Base-by-base conservation (phyloP, 768 basidiomycete genomes). In the Suillus hirtellus region DNA sequence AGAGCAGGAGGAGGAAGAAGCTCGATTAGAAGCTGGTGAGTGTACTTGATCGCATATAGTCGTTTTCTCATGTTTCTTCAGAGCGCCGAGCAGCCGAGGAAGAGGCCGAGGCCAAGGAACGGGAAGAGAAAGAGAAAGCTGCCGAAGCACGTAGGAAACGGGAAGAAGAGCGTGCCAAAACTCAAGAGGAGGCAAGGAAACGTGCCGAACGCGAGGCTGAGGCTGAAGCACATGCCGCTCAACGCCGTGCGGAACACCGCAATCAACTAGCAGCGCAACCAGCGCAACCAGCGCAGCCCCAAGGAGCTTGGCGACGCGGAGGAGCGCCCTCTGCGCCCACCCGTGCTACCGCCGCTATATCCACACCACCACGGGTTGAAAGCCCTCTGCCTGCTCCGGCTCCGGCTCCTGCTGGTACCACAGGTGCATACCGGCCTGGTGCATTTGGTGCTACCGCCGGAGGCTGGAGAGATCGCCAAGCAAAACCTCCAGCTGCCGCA, bases 131-230 rank as follows among this genome's bases (percentile, higher is more conserved):
- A 69, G 92, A 86, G 67, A 84, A 81, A 43, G 67, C 68, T 0
- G 76, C 74, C 2, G 82, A 79, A 1, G 65, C 76, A 34, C 89
- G 89, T 56, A 85, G 82, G 62, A 71, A 81, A 53, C 86, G 84
- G 60, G 83, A 82, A 34, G 75, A 64, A 19, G 81, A 85, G 61
- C 83, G 83, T 34, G 82, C 81, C 17, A 84, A 82, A 17, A 80
- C 79, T 0, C 19, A 75, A 15, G 87, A 90, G 61, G 75, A 82
- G 34, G 86, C 85, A 1, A 85, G 83, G n/a, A 76, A 81, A 58
- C 89, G 85, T 65, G 77, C 75, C 14, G 83, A 87, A 67, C 83
- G 88, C 44, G 91, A 90, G 68, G 86, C 88, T n/a, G 89, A 91
- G 64, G 89, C 90, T 1, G 84, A 73, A 60, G 84, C 75, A 78